Evolutionary conservation across 768 basidiomycete species (phyloP), one percentile per base, ranked within the genome.

Genomic region (Panus rudis): DNA sequence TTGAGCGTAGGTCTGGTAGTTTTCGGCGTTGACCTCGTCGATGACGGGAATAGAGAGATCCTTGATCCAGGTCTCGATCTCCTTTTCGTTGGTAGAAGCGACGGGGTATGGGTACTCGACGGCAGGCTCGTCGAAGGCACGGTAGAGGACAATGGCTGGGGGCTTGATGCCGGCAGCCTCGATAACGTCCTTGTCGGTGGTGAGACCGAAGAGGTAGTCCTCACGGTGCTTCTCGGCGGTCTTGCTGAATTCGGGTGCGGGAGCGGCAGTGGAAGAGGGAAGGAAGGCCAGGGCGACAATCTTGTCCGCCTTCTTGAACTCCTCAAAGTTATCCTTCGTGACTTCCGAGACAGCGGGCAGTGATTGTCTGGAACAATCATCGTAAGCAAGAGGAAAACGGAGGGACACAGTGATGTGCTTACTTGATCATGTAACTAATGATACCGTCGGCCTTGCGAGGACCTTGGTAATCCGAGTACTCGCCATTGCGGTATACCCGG

Each of bases 391-490:
- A 8, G 33, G 10, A 17, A 7, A 17, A 41, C 13, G 20, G 25
- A 24, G 12, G 6, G 7, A 39, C 7, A 22, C 26, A 39, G 43
- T 4, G 4, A 22, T 33, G 32, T 20, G 66, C 82, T 55, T 50
- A 93, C 93, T 97, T 98, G 71, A 77, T 61, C 94, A 98, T 97
- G 71, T 96, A 96, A 64, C 81, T 81, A 60, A 94, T 70, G 57
- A 99, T 99, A 14, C 96, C 93, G 51, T 98, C 96, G 8, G 92
- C 85, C 64, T 96, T 90, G 40, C 96, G 75, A 13, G 92, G 86
- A 34, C 96, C 96, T 43, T 56, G 63, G 64, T 98, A 99, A 19
- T 97, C 92, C 1, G 72, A 63, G 17, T 82, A 61, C 20, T 77
- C 76, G 37, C 96, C 96, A 45, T 84, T 77, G 53, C 82, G 83